Base-by-base conservation (phyloP, 495 filamentous ascomycete species). In the Extremus antarcticus region DNA sequence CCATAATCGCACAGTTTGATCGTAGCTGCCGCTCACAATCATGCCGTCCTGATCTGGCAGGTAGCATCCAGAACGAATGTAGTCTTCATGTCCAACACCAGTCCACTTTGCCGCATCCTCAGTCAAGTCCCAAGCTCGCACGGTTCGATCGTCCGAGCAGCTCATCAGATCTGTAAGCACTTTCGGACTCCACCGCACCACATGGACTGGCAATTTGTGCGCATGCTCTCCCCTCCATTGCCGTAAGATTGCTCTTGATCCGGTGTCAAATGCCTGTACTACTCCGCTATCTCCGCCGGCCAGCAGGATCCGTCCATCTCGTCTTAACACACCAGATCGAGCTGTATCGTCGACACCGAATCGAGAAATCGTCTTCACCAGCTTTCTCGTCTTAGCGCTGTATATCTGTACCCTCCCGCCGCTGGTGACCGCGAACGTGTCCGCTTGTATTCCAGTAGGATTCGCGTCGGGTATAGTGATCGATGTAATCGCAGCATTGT, bases 151-250 rank as follows among this genome's bases (percentile, higher is more conserved):
- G 63, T 99, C 92, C 69, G 83, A 85, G 23, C 81, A 79, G 48
- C 83, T 88, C 78, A 96, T 82, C 23, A 96, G 70, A 1, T 80
- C 80, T 0, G 92, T 99, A 25, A 94, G 77, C 29, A 92, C 87
- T 48, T 80, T 81, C 8, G 90, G 90, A 19, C 84, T 88, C 75
- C 92, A 97, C 61, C 86, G 86, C 43, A 87, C 87, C 21, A 83
- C 80, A 85, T 92, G 95, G 35, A 95, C 90, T 40, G 94, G 87
- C 74, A 94, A 90, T 71, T 91, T 90, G 70, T 98, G 92, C 43
- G 91, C 83, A 20, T 51, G 51, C 22, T 55, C 55, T 15, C 59
- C 59, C 58, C 83, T 82, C 94, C 92, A 99, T 47, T 92, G 95
- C 76, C 92, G 92, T 64, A 99, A 70, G 54, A 97, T 94, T 1